phyloP scores from a whole-genome alignment of 331 rosid genomes.

The Quercus lobata region DNA sequence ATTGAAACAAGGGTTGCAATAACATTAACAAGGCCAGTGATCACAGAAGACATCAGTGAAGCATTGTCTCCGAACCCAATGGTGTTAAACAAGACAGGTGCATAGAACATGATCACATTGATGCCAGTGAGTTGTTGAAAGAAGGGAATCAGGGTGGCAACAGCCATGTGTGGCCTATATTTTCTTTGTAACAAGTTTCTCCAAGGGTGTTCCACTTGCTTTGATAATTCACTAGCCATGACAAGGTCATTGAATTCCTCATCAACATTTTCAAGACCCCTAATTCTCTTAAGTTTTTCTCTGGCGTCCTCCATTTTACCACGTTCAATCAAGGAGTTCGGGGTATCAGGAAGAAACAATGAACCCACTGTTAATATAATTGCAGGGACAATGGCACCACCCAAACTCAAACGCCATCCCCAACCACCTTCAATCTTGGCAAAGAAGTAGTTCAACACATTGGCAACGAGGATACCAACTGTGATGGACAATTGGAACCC shows the following conservation, averaged over 20 bases:
- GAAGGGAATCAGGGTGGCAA: conserved; percentile 70
- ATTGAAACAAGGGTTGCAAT: conserved; percentile 67
- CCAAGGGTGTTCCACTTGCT: conserved; percentile 70
- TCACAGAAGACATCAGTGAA: conserved; percentile 79
- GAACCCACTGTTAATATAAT: conserved; percentile 68
- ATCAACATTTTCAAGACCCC: conserved; percentile 57
- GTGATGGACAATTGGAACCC: conserved; percentile 85
- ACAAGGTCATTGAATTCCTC: conserved; percentile 74
- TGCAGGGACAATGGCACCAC: conserved; percentile 89
- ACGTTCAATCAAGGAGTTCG: conserved; percentile 85
- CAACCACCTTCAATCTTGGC: conserved; percentile 84
- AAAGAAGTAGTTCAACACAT: conserved; percentile 74
- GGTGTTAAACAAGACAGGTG: conserved; percentile 69
- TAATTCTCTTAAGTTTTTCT: conserved; percentile 37
- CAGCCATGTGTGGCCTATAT: conserved; percentile 72
- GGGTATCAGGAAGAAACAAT: conserved; percentile 74
- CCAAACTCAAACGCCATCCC: conserved; percentile 96
- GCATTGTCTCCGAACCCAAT: conserved; percentile 68
- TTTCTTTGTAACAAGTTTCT: conserved; percentile 50
- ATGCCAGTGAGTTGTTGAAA: conserved; percentile 90
- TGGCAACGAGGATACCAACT: conserved; percentile 73
- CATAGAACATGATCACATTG: conserved; percentile 92
- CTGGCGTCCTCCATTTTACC: conserved; percentile 54
- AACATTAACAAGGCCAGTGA: conserved; percentile 74
- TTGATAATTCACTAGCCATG: conserved; percentile 59